Conservation (phyloP, 192 early-diverging fungal genomes). For the Coemansia sp. region DNA sequence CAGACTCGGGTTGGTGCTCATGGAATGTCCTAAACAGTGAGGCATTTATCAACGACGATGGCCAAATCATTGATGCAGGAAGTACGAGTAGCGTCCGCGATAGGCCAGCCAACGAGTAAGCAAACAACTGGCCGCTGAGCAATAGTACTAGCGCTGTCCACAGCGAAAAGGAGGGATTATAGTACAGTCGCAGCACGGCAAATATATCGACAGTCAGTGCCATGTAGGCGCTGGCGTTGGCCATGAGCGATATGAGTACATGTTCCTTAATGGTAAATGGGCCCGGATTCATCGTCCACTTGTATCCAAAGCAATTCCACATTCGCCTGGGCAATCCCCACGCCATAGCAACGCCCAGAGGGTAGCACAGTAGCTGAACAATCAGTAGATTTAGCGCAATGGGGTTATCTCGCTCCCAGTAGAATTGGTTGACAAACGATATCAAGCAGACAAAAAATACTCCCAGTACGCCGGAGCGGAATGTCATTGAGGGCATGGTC, state of each 20-base stretch:
- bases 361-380: constrained; percentile 75
- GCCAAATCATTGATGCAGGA: constrained; percentile 89
- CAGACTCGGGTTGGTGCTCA: constrained; percentile 41
- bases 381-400: constrained; percentile 70
- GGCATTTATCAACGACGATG: constrained; percentile 72
- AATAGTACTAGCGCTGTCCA: constrained; percentile 66
- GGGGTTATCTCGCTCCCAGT: constrained; percentile 85
- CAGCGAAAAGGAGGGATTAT: constrained; percentile 65
- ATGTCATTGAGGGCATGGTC: constrained; percentile 68
- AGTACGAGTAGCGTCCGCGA: constrained; percentile 77
- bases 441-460: constrained; percentile 67
- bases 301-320: constrained; percentile 58
- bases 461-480: constrained; percentile 71
- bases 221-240: constrained; percentile 69
- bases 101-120: constrained; percentile 71
- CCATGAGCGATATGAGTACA: constrained; percentile 81
- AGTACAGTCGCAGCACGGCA: constrained; percentile 67
- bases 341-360: constrained; percentile 70
- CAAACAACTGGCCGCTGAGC: constrained; percentile 68
- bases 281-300: constrained; percentile 73
- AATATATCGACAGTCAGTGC: constrained; percentile 76
- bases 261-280: constrained; percentile 91
- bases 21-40: constrained; percentile 82
- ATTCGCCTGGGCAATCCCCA: constrained; percentile 60
- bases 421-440: constrained; percentile 77